A percentile compares a stretch with the other conserved stretches of the same genome.
These are phyloP conservation scores for Nemania diffusa DNA, from an alignment of 2,329 filamentous ascomycete genomes.

Conservation along the genomic window DNA sequence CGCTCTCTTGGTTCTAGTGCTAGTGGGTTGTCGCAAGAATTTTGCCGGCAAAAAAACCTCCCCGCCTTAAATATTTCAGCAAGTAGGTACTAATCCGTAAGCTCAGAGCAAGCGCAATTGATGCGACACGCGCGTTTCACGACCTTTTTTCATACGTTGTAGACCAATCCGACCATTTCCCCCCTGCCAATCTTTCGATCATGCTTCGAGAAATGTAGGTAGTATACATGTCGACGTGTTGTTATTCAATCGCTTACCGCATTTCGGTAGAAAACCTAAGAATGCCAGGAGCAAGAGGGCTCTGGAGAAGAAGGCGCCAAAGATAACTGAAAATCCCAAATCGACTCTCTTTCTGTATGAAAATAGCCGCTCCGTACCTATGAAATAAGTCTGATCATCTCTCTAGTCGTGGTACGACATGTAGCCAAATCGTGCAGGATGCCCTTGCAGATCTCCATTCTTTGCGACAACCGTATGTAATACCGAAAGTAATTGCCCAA, in stretches of 20 bases:
- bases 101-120: conserved; percentile 13
- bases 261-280: conserved; percentile 64
- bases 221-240: background rate
- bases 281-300: conserved; percentile 93
- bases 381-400: conserved; percentile 24
- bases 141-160: background rate
- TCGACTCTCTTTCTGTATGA: conserved; percentile 81
- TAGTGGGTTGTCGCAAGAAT: conserved; percentile 27
- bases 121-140: conserved; percentile 8
- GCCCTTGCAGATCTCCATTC: conserved; percentile 86
- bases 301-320: conserved; percentile 91
- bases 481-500: conserved; percentile 57
- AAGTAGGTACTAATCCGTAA: conserved; percentile 20
- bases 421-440: conserved; percentile 83
- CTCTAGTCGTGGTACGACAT: conserved; percentile 76
- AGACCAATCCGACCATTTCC: background rate
- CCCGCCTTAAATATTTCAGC: conserved; percentile 44
- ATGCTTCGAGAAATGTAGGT: conserved; percentile 48
- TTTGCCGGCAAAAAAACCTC: conserved; percentile 41
- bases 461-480: conserved; percentile 74
- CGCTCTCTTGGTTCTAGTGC: conserved; percentile 3
- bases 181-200: background rate
- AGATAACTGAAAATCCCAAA: conserved; percentile 89
- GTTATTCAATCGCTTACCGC: conserved; percentile 26
- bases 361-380: background rate